phyloP scores from a whole-genome alignment of 805 yeast genomes.

The Phaffomyces opuntiae region DNA sequence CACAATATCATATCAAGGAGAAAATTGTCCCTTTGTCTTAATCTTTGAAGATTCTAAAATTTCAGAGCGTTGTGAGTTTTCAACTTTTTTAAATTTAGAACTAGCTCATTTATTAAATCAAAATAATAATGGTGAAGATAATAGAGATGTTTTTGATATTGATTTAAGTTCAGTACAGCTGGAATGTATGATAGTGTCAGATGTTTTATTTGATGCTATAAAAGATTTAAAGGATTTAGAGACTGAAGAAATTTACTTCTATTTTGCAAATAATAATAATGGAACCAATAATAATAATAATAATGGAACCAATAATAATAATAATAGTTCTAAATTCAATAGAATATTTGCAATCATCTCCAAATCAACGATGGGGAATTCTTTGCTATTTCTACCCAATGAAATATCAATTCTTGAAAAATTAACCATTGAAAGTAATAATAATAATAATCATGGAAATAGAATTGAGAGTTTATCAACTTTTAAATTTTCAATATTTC shows the following conservation, averaged over 20 bases:
- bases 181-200: constrained; percentile 48
- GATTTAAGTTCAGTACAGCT: constrained; percentile 24
- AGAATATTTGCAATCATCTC: constrained; percentile 45
- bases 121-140: constrained; percentile 26
- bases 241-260: constrained; percentile 43
- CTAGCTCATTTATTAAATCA: constrained; percentile 12
- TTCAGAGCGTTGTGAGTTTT: constrained; percentile 50
- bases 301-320: constrained; percentile 17
- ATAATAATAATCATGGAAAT: neutral
- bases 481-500: constrained; percentile 43
- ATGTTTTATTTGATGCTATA: constrained; percentile 44
- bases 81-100: constrained; percentile 32
- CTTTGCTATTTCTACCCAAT: constrained; percentile 60
- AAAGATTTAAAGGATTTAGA: constrained; percentile 50
- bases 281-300: constrained; percentile 18
- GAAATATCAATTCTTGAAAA: constrained; percentile 58
- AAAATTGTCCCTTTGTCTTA: constrained; percentile 47
- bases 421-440: constrained; percentile 33
- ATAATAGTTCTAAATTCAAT: constrained; percentile 6
- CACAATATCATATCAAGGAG: constrained; percentile 41
- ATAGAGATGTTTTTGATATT: constrained; percentile 3
- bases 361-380: constrained; percentile 65
- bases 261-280: constrained; percentile 11
- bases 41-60: constrained; percentile 48
- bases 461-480: constrained; percentile 1